A percentile compares a stretch with the other conserved stretches of the same genome.
These are phyloP conservation scores for Poronia punctata DNA, from an alignment of 495 filamentous ascomycete species.

Conservation along the genomic window DNA sequence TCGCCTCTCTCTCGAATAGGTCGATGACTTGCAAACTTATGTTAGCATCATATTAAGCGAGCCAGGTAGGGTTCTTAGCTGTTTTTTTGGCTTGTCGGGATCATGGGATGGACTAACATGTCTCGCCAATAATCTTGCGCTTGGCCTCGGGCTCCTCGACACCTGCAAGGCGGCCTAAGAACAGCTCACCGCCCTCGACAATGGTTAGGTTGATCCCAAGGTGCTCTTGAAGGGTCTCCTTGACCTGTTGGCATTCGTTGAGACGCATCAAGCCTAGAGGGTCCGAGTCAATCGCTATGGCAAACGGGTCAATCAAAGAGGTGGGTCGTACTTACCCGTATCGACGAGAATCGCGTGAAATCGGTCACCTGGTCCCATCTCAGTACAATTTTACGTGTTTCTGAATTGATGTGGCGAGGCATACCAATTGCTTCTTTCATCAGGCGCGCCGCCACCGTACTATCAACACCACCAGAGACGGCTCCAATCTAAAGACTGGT, in stretches of 20 bases:
- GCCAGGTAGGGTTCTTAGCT: too few species aligned
- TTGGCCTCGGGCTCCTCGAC: slow-evolving; percentile 82
- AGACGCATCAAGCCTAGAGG: slow-evolving; percentile 57
- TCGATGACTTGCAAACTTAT: slow-evolving; percentile 67
- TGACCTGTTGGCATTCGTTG: slow-evolving; percentile 73
- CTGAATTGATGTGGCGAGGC: background rate
- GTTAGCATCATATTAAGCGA: slow-evolving; percentile 6
- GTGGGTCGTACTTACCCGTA: slow-evolving; percentile 37
- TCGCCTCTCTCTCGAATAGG: slow-evolving; percentile 74
- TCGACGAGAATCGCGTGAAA: slow-evolving; percentile 88
- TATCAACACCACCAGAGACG: slow-evolving; percentile 80
- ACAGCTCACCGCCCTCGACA: slow-evolving; percentile 68
- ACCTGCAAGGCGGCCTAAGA: slow-evolving; percentile 67
- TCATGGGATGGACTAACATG: slow-evolving; percentile 22
- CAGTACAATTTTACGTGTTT: background rate
- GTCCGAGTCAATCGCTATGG: slow-evolving; percentile 1
- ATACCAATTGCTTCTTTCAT: slow-evolving; percentile 42
- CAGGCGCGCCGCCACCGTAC: slow-evolving; percentile 79
- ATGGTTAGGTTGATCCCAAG: slow-evolving; percentile 89
- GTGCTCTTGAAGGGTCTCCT: slow-evolving; percentile 65
- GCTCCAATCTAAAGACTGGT: slow-evolving; percentile 7
- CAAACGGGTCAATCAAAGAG: background rate
- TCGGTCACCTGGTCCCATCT: slow-evolving; percentile 50
- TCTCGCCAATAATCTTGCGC: slow-evolving; percentile 83
- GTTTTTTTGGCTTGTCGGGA: too few species aligned